A percentile compares a stretch with the other conserved stretches of the same genome.
Conservation (phyloP, 2,329 filamentous ascomycete species). For the Simplicillium aogashimaense region DNA sequence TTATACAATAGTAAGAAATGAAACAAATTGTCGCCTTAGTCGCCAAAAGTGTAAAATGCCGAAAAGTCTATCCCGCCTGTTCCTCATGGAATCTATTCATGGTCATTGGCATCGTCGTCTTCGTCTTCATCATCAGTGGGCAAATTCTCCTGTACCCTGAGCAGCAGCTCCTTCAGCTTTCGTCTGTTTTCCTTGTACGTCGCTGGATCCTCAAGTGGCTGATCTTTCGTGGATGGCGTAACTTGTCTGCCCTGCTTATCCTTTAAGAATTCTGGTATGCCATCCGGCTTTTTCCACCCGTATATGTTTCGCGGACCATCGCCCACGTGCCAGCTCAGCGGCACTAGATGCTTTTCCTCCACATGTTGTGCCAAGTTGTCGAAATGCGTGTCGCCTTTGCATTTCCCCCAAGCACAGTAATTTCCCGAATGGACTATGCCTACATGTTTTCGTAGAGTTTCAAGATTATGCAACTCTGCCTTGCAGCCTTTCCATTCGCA, state of each 20-base stretch:
- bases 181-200: conserved; percentile 33
- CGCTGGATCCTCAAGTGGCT: conserved; percentile 37
- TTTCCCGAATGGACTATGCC: too few relatives aligned
- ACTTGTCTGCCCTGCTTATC: conserved; percentile 43
- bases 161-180: conserved; percentile 29
- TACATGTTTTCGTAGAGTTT: conserved; percentile 33
- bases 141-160: too few relatives aligned
- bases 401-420: conserved; percentile 22
- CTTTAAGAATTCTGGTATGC: conserved; percentile 39
- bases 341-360: conserved; percentile 41
- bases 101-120: too few relatives aligned
- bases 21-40: too few relatives aligned
- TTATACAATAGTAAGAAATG: too few relatives aligned
- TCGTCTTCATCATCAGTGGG: too few relatives aligned
- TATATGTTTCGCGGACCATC: conserved; percentile 42
- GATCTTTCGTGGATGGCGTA: conserved; percentile 45
- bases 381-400: conserved; percentile 6
- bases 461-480: conserved; percentile 53
- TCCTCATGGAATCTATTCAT: too few relatives aligned
- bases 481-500: conserved; percentile 52
- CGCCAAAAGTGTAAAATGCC: too few relatives aligned
- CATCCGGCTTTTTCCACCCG: conserved; percentile 5
- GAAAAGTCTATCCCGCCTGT: too few relatives aligned
- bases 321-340: conserved; percentile 47
- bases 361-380: conserved; percentile 27